Evolutionary conservation across 2,329 filamentous ascomycete species (phyloP).

Genomic region (Fusarium veterinarium): DNA sequence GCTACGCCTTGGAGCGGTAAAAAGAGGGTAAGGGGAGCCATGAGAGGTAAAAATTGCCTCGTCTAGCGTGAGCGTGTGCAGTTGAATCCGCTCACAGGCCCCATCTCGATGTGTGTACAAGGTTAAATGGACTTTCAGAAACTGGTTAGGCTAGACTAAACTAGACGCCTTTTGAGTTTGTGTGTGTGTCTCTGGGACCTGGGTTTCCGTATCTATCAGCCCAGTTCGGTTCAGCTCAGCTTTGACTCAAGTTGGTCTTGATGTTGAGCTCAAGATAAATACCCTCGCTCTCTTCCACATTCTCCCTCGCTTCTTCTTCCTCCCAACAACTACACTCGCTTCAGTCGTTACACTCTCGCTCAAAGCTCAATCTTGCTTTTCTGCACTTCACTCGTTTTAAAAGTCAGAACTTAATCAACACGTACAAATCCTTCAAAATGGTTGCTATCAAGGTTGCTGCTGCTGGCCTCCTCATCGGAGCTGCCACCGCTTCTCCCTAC

Average conservation of each 20-base stretch:
- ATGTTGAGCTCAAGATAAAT: slow-evolving; percentile 22
- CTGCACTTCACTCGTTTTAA: slow-evolving; percentile 30
- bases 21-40: neutral
- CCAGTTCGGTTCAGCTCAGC: neutral
- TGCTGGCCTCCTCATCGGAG: slow-evolving; percentile 34
- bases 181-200: neutral
- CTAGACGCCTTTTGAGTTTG: slow-evolving; percentile 1
- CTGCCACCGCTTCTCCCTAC: slow-evolving; percentile 22
- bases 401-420: slow-evolving; percentile 8
- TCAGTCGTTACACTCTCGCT: slow-evolving; percentile 30
- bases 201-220: slow-evolving; percentile 1
- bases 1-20: neutral
- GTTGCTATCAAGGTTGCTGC: slow-evolving; percentile 26
- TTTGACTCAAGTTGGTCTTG: neutral
- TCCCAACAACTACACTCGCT: slow-evolving; percentile 35
- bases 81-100: neutral
- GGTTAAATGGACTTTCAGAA: neutral
- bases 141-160: slow-evolving; percentile 1
- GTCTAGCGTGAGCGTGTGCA: slow-evolving; percentile 2
- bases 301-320: neutral
- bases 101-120: slow-evolving; percentile 4
- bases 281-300: slow-evolving; percentile 21
- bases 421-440: slow-evolving; percentile 23
- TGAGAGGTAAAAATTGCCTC: slow-evolving; percentile 22
- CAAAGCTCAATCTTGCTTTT: slow-evolving; percentile 8